These are phyloP conservation scores for Trypanosoma platydactyli DNA, from an alignment of 208 protist species.

Conservation along the genomic window DNA sequence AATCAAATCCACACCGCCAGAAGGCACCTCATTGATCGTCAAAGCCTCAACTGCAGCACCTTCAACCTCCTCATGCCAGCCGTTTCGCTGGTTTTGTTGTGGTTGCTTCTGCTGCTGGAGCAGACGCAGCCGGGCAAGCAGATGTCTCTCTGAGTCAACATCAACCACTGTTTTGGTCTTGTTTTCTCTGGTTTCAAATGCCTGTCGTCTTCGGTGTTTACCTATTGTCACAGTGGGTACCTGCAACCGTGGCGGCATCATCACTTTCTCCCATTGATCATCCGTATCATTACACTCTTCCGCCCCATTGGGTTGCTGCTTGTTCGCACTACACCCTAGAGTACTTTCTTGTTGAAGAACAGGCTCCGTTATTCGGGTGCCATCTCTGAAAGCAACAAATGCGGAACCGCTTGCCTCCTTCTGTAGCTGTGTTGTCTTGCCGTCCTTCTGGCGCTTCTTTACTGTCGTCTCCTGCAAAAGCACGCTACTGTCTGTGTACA, in stretches of 20 bases:
- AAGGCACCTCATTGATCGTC: neutral
- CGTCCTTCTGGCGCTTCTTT: constrained; percentile 12
- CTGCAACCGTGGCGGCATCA: constrained; percentile 12
- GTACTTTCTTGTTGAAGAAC: constrained; percentile 13
- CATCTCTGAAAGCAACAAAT: constrained; percentile 10
- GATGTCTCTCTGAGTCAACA: constrained; percentile 11
- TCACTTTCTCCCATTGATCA: neutral
- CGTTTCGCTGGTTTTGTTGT: neutral
- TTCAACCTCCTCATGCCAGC: neutral
- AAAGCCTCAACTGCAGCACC: neutral
- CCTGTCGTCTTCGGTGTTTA: constrained; percentile 11
- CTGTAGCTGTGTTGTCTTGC: neutral
- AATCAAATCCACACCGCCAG: neutral
- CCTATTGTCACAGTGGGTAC: constrained; percentile 18
- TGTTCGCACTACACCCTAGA: constrained; percentile 7
- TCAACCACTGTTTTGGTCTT: constrained; percentile 11
- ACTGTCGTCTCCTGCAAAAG: constrained; percentile 18
- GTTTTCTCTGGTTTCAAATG: neutral
- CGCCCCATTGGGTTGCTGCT: neutral
- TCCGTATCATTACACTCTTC: neutral
- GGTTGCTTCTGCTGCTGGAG: neutral
- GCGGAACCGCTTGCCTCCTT: neutral
- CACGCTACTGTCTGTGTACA: constrained; percentile 24
- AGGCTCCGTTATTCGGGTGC: too few species aligned
- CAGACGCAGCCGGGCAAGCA: constrained; percentile 15